phyloP scores from a whole-genome alignment of 176 grass and related monocot genomes.

The Bolboschoenus planiculmis region DNA sequence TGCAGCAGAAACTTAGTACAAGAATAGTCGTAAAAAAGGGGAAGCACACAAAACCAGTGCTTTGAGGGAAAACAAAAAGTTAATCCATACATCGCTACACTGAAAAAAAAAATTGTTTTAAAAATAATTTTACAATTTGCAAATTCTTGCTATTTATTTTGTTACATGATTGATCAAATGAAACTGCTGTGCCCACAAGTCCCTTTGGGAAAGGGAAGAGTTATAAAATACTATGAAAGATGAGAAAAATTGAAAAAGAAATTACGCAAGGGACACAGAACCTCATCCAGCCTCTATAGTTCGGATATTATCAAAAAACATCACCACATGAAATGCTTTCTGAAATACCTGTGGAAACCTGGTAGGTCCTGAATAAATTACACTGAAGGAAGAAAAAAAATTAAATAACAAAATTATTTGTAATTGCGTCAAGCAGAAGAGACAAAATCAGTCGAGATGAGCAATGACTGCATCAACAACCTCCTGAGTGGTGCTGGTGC shows the following conservation, averaged over 20 bases:
- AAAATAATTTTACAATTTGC: constrained; percentile 16
- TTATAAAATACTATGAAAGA: background rate
- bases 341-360: constrained; percentile 3
- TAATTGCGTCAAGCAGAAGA: background rate
- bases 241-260: background rate
- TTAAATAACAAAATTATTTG: constrained; percentile 19
- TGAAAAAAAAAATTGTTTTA: background rate
- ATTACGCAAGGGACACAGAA: background rate
- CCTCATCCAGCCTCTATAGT: constrained; percentile 15
- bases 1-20: background rate
- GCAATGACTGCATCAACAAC: constrained; percentile 75
- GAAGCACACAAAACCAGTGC: background rate
- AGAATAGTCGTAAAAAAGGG: background rate
- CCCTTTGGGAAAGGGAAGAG: background rate
- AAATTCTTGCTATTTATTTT: constrained; percentile 8
- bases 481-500: constrained; percentile 75
- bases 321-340: background rate
- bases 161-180: constrained; percentile 21
- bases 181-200: background rate
- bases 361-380: background rate
- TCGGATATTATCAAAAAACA: constrained; percentile 9
- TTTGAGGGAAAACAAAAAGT: background rate
- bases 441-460: constrained; percentile 40
- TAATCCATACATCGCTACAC: background rate
- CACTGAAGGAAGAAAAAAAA: background rate